Percentiles rank a stretch among this genome's conserved stretches.
These are phyloP conservation scores for Hyaloscypha hepaticicola DNA, from an alignment of 495 filamentous ascomycete species.

Conservation along the genomic window DNA sequence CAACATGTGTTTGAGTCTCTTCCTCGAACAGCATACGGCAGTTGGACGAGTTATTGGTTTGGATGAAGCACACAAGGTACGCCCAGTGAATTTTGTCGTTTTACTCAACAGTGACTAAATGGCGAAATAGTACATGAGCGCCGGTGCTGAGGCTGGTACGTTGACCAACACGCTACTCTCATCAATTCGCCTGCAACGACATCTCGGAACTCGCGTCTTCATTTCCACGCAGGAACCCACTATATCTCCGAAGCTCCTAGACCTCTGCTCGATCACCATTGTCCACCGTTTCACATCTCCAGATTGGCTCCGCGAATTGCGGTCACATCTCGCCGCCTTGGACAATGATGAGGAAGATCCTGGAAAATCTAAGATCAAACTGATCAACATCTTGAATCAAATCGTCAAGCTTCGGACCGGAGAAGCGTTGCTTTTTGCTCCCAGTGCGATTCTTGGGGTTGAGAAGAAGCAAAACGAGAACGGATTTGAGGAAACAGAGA, in stretches of 20 bases:
- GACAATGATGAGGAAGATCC: constrained; percentile 9
- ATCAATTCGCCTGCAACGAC: constrained; percentile 68
- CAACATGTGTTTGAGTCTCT: constrained; percentile 62
- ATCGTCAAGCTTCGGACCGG: constrained; percentile 62
- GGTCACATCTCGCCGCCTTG: constrained; percentile 57
- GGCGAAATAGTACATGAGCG: constrained; percentile 48
- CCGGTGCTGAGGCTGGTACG: constrained; percentile 39
- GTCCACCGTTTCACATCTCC: constrained; percentile 75
- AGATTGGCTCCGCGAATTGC: constrained; percentile 61
- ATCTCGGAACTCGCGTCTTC: constrained; percentile 62
- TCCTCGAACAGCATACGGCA: constrained; percentile 49
- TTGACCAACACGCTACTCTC: constrained; percentile 66
- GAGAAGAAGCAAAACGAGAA: background rate
- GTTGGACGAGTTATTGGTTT: constrained; percentile 47
- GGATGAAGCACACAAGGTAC: constrained; percentile 37
- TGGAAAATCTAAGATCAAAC: background rate
- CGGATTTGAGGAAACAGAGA: constrained; percentile 4
- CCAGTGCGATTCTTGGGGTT: constrained; percentile 42
- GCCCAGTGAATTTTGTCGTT: background rate
- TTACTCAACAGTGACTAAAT: background rate
- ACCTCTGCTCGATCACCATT: constrained; percentile 70
- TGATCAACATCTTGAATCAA: constrained; percentile 44
- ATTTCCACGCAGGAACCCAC: constrained; percentile 82
- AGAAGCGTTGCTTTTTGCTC: constrained; percentile 65
- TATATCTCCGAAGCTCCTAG: constrained; percentile 64